A percentile compares a stretch with the other conserved stretches of the same genome.
These are phyloP conservation scores for Colletotrichum sp. DNA, from an alignment of 2,329 filamentous ascomycete species.

Conservation along the genomic window DNA sequence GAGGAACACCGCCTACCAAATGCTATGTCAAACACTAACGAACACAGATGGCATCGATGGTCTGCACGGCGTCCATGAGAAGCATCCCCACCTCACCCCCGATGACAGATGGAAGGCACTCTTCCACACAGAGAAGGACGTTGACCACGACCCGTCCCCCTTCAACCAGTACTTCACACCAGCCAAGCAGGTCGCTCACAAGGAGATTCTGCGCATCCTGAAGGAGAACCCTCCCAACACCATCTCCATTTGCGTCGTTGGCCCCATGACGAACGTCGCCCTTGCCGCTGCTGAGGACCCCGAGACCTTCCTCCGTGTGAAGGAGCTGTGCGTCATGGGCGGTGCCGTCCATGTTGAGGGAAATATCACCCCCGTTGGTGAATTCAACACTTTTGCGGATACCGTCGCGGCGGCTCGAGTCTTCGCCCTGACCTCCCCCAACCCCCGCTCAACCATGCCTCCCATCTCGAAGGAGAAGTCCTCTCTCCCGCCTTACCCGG, in stretches of 20 bases:
- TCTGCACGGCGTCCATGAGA: conserved; percentile 75
- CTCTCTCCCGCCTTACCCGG: conserved; percentile 66
- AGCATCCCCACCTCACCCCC: conserved; percentile 77
- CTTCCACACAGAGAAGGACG: conserved; percentile 53
- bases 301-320: conserved; percentile 85
- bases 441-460: conserved; percentile 82
- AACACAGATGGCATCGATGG: conserved; percentile 74
- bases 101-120: conserved; percentile 76
- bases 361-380: conserved; percentile 84
- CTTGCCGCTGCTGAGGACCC: conserved; percentile 87
- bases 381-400: conserved; percentile 97
- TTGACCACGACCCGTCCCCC: conserved; percentile 33
- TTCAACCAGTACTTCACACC: conserved; percentile 73
- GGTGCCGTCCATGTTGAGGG: conserved; percentile 81
- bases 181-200: conserved; percentile 75
- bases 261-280: conserved; percentile 92
- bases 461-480: conserved; percentile 59
- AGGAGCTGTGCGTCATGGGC: conserved; percentile 96
- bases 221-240: conserved; percentile 82
- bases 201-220: conserved; percentile 89
- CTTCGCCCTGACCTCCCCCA: conserved; percentile 77
- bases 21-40: not conserved
- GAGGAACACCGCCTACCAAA: conserved; percentile 35
- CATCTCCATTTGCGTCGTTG: conserved; percentile 88
- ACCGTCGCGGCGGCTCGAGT: conserved; percentile 77